Conservation (phyloP, 2,329 filamentous ascomycete genomes). For the Penicillium glabrum region DNA sequence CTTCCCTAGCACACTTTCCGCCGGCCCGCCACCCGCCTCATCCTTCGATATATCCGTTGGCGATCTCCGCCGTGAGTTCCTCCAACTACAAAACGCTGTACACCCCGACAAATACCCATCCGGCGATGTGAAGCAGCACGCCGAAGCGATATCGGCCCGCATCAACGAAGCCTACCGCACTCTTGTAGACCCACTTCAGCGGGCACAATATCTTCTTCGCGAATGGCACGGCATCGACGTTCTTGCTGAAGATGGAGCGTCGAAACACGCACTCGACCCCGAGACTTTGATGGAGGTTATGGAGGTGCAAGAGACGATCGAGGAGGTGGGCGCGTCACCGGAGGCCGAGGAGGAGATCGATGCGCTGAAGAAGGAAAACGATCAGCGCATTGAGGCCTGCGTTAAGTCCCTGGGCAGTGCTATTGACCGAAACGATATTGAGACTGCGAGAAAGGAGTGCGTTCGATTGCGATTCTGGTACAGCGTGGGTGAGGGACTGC, state of each 20-base stretch:
- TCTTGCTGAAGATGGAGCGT: constrained; percentile 69
- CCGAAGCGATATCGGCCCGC: constrained; percentile 74
- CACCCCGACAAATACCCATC: constrained; percentile 52
- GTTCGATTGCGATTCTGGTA: constrained; percentile 86
- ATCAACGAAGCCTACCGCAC: constrained; percentile 95
- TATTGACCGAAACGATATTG: constrained; percentile 67
- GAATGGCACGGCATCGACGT: constrained; percentile 71
- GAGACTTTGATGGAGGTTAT: constrained; percentile 82
- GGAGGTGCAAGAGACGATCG: constrained; percentile 74
- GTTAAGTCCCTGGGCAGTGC: constrained; percentile 62
- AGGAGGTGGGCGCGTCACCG: constrained; percentile 56
- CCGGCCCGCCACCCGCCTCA: constrained; percentile 73
- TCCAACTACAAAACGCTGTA: constrained; percentile 67
- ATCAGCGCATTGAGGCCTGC: constrained; percentile 63
- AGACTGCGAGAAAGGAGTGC: constrained; percentile 68
- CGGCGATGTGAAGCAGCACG: constrained; percentile 54
- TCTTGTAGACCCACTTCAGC: constrained; percentile 70
- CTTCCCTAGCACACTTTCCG: constrained; percentile 76
- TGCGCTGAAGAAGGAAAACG: constrained; percentile 67
- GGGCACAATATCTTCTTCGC: constrained; percentile 83
- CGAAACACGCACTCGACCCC: constrained; percentile 65
- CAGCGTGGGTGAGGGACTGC: constrained; percentile 77
- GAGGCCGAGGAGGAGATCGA: constrained; percentile 60
- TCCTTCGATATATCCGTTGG: constrained; percentile 72
- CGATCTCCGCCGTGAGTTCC: constrained; percentile 78